phyloP scores from a whole-genome alignment of 176 grass and related monocot species.

The Musa itinerans region DNA sequence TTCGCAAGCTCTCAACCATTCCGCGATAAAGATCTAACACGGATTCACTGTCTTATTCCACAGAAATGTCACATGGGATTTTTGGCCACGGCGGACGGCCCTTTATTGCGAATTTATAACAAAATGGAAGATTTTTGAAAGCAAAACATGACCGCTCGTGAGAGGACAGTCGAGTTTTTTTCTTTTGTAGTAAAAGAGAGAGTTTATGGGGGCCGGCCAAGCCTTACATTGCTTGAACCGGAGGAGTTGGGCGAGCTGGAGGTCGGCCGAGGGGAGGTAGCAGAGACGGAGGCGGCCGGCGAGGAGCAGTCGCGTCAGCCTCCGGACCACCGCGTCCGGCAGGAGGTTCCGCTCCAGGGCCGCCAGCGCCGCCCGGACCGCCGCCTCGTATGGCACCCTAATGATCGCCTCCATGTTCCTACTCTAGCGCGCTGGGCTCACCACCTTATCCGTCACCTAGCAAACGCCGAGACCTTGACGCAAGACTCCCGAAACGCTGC shows the following conservation, averaged over 20 bases:
- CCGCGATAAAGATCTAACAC: too few relatives aligned
- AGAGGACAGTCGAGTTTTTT: too few relatives aligned
- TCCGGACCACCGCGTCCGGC: slow-evolving; percentile 57
- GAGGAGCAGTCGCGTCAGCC: slow-evolving; percentile 71
- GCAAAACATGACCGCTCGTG: too few relatives aligned
- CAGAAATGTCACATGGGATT: too few relatives aligned
- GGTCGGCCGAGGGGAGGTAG: slow-evolving; percentile 67
- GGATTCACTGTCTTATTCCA: too few relatives aligned
- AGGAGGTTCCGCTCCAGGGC: slow-evolving; percentile 78
- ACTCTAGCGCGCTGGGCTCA: neutral
- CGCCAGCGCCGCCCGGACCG: slow-evolving; percentile 41
- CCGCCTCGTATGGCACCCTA: slow-evolving; percentile 45
- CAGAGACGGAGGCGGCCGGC: slow-evolving; percentile 65
- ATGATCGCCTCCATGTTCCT: slow-evolving; percentile 5
- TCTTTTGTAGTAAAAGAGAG: too few relatives aligned
- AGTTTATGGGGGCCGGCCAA: neutral
- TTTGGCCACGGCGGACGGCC: neutral
- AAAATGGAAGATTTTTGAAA: too few relatives aligned
- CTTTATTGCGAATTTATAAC: too few relatives aligned
- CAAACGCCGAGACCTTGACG: too few relatives aligned
- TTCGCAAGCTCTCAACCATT: too few relatives aligned
- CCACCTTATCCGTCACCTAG: too few relatives aligned
- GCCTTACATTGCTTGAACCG: slow-evolving; percentile 53
- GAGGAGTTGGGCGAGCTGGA: slow-evolving; percentile 59
- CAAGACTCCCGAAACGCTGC: too few relatives aligned